Evolutionary conservation across 2,329 filamentous ascomycete species (phyloP).

Genomic region (Diplodia intermedia): DNA sequence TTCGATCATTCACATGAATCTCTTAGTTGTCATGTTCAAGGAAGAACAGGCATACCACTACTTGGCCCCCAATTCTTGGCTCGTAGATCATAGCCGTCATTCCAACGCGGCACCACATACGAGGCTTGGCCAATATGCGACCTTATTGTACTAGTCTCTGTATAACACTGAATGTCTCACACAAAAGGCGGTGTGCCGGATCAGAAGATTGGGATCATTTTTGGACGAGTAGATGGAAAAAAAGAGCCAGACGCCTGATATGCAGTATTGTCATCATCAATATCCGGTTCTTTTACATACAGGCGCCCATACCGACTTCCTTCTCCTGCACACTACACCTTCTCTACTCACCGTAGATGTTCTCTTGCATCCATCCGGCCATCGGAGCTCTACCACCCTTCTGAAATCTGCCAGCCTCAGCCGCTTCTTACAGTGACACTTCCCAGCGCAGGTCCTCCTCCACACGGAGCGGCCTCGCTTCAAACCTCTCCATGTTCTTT

Average conservation of each 20-base stretch:
- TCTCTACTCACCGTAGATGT: neutral
- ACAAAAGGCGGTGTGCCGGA: neutral
- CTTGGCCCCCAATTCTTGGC: neutral
- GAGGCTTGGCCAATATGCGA: neutral
- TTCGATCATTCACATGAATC: neutral
- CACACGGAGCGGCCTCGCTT: conserved; percentile 2
- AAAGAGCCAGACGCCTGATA: conserved; percentile 25
- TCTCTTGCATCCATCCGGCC: neutral
- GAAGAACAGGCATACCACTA: neutral
- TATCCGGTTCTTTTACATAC: conserved; percentile 26
- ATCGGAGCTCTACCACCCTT: neutral
- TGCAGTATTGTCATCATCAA: conserved; percentile 29
- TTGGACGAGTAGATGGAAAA: neutral
- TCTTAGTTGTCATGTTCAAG: neutral
- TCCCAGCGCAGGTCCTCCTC: neutral
- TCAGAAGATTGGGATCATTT: neutral
- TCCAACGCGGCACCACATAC: neutral
- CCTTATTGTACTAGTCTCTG: neutral
- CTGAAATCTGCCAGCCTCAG: neutral
- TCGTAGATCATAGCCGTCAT: neutral
- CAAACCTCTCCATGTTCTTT: neutral
- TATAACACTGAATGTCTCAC: neutral
- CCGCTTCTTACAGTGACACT: neutral
- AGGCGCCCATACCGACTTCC: conserved; percentile 8
- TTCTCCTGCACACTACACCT: neutral